Evolutionary conservation across 352 stramenopile species (phyloP).

Genomic region (Pilasporangium apinafurcum): DNA sequence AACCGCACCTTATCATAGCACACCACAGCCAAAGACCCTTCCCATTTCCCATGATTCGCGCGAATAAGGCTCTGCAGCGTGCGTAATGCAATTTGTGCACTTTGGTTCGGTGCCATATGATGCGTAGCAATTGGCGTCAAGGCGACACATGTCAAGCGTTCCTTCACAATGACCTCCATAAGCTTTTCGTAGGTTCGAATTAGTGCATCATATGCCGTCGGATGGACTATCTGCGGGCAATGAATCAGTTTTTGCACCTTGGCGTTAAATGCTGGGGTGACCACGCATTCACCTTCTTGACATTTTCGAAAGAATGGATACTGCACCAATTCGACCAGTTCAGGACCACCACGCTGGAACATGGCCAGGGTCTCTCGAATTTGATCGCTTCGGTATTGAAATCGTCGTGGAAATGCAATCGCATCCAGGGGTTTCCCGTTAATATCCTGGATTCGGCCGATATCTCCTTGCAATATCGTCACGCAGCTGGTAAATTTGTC

Average conservation of each 20-base stretch:
- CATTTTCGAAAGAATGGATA: constrained; percentile 20
- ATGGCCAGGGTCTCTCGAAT: constrained; percentile 30
- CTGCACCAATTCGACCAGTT: constrained; percentile 23
- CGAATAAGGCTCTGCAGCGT: too few species aligned
- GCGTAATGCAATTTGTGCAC: constrained; percentile 11
- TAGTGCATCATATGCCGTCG: constrained; percentile 22
- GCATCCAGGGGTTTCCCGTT: constrained; percentile 21
- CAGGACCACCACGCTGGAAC: constrained; percentile 31
- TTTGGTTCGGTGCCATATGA: constrained; percentile 23
- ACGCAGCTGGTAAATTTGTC: constrained; percentile 17
- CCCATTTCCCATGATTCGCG: too few species aligned
- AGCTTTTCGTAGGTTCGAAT: constrained; percentile 34
- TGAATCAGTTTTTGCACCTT: constrained; percentile 44
- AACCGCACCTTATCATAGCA: constrained; percentile 35
- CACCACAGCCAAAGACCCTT: constrained; percentile 38
- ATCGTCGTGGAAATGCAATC: constrained; percentile 42
- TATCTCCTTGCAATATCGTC: constrained; percentile 23
- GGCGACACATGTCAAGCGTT: constrained; percentile 42
- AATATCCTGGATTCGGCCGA: constrained; percentile 23
- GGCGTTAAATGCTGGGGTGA: constrained; percentile 43
- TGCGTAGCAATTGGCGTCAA: constrained; percentile 67
- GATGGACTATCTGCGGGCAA: constrained; percentile 32
- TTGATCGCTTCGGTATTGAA: constrained; percentile 24
- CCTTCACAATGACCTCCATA: constrained; percentile 21
- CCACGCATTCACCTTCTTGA: constrained; percentile 21